Evolutionary conservation across 1,139 yeast species (phyloP).

Genomic region (Debaryomyces sp.): DNA sequence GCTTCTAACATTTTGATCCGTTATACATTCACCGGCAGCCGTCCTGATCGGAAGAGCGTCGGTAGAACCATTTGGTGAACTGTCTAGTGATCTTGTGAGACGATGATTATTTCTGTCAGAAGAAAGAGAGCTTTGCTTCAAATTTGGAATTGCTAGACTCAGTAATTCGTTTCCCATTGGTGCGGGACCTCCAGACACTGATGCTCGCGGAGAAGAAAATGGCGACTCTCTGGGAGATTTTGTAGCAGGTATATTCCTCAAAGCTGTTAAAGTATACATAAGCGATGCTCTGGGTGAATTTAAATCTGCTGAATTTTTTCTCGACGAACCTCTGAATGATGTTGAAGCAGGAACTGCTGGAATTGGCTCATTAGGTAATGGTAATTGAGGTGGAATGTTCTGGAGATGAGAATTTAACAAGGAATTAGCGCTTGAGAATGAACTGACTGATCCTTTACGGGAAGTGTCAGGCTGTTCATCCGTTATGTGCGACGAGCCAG

Average conservation of each 20-base stretch:
- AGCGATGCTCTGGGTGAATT: constrained; percentile 48
- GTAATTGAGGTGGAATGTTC: constrained; percentile 56
- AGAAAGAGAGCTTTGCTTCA: constrained; percentile 15
- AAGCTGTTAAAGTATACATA: constrained; percentile 44
- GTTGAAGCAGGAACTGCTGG: constrained; percentile 47
- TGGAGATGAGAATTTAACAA: constrained; percentile 37
- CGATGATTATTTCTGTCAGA: background rate
- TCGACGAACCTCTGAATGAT: constrained; percentile 37
- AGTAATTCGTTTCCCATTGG: constrained; percentile 18
- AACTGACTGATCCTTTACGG: constrained; percentile 33
- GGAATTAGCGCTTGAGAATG: constrained; percentile 31
- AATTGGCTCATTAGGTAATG: constrained; percentile 55
- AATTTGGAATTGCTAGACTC: constrained; percentile 24
- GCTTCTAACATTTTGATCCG: constrained; percentile 2
- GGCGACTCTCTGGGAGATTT: constrained; percentile 48
- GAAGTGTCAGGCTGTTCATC: background rate
- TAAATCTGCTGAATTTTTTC: constrained; percentile 41
- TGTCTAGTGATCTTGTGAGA: constrained; percentile 4
- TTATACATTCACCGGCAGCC: constrained; percentile 2
- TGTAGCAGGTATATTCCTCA: constrained; percentile 42
- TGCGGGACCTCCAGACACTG: constrained; percentile 29
- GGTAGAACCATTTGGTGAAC: constrained; percentile 12
- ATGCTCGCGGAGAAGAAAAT: constrained; percentile 52
- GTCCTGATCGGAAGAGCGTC: constrained; percentile 6
- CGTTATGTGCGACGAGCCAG: background rate